A percentile compares a stretch with the other conserved stretches of the same genome.
Evolutionary conservation across 1,284 basidiomycete species (phyloP).

Genomic region (Moesziomyces parantarcticus): DNA sequence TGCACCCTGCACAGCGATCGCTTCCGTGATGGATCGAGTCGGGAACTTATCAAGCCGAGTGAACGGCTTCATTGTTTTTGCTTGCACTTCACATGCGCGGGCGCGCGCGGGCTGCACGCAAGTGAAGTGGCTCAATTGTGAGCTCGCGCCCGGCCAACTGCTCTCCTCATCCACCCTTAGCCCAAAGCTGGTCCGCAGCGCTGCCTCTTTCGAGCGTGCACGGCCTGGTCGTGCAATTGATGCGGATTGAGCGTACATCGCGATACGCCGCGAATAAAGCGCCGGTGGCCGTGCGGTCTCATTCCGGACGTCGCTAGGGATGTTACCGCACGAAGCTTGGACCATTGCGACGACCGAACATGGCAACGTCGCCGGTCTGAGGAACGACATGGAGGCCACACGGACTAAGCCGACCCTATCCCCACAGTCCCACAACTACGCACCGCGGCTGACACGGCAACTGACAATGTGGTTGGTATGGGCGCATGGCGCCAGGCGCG

Average conservation of each 20-base stretch:
- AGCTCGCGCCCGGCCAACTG: not conserved
- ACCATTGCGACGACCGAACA: not conserved
- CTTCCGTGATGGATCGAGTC: no score
- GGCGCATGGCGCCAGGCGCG: no score
- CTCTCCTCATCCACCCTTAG: not conserved
- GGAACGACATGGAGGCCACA: slow-evolving; percentile 32
- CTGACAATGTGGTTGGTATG: not conserved
- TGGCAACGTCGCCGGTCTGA: slow-evolving; percentile 7
- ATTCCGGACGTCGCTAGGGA: not conserved
- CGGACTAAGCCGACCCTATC: slow-evolving; percentile 8
- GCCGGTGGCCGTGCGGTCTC: not conserved
- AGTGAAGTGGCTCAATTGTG: not conserved
- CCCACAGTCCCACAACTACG: not conserved
- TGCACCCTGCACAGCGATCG: no score
- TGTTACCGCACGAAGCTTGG: not conserved
- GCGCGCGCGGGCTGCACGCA: not conserved
- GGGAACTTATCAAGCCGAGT: not conserved
- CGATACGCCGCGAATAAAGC: no score
- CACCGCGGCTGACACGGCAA: not conserved
- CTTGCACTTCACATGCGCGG: not conserved
- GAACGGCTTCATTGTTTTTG: not conserved
- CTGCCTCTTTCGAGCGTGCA: not conserved
- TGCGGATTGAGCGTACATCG: no score
- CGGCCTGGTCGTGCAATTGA: no score
- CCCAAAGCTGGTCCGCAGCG: no score